Base-by-base conservation (phyloP, 371 early-diverging fungal genomes). In the Blakeslea trispora region DNA sequence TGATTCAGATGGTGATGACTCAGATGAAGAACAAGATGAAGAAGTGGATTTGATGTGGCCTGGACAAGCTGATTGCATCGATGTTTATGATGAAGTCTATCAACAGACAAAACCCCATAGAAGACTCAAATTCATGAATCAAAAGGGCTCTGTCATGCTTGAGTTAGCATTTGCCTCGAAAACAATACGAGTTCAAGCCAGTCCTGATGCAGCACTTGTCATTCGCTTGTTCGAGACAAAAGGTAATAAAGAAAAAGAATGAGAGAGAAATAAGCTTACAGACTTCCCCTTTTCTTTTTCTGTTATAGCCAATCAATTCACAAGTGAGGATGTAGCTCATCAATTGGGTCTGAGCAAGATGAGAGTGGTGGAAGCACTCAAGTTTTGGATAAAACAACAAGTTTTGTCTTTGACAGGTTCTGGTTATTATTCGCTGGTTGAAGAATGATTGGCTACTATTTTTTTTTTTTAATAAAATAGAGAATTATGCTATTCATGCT, bases 151-250 rank as follows among this genome's bases (percentile, higher is more conserved):
- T 0, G 66, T 70, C 1, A 60, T 59, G 9, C 24, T 75, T 17
- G 66, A 72, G 18, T 43, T 75, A 4, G 61, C 69, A 6, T 68
- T 72, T 40, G 28, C 59, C 34, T 39, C 55, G 13, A 41, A 55
- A 35, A 50, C 41, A 0, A 19, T 59, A 11, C 50, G 50, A 13
- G 35, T 61, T 10, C 53, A 53, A 3, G 66, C 50, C 11, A 48
- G 57, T 15, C 70, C 72, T 14, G 53, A 65, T 22, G 63, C 63
- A 14, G 72, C 72, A 2, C 13, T 55, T n/a, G 51, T 75, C 4
- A 63, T 75, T 10, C 44, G 41, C 0, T 15, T 72, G 13, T 75
- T 72, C 41, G 53, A 63, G 23, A 37, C 48, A n/a, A 56, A 63
- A 52, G 61, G 69, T 64, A 58, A 41, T 9, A 47, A 18, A 24